Base-by-base conservation (phyloP, 176 grass and related monocot genomes). In the Eragrostis nindensis region DNA sequence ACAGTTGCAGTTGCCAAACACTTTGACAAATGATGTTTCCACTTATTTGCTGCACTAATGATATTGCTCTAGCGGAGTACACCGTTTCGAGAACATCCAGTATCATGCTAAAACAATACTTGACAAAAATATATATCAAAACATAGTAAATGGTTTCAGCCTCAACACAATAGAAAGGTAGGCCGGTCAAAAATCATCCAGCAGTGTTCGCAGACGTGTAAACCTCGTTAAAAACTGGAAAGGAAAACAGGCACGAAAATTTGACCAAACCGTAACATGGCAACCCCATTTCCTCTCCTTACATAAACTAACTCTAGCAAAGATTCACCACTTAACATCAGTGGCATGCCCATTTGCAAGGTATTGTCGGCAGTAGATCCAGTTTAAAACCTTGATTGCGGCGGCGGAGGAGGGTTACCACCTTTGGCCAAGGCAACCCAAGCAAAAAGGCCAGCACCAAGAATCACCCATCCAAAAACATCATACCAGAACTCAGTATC, bases 391-490 rank as follows among this genome's bases (percentile, higher is more conserved):
- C 65, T 84, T 29, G 87, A 27, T 11, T 61, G 52, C 10, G 44
- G 62, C 15, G 76, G 64, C 0, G 73, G 64, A 25, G 77, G 73
- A 19, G 42, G n/a, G n/a, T n/a, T 14, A 41, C 80, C 39, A 63
- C 67, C 66, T 84, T 88, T 97, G 19, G 88, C 75, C 72, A 93
- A 71, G 42, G 67, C 76, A 27, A 93, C 19, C 90, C 82, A 93
- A 47, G 36, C 83, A 70, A 55, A 65, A 42, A 93, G 79, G 55
- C 93, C 85, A 49, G 47, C 36, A 10, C 66, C 79, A 55, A 97
- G 90, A 70, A 97, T 88, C 47, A 87, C 90, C 93, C 93, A 97
- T 18, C 93, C 90, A 71, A 73, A 62, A 11, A 91, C 41, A 76
- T 92, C 90, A 52, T 93, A 97, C 79, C 86, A 87, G 38, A 97